Evolutionary conservation across 2,329 filamentous ascomycete genomes (phyloP).

Genomic region (Aspergillus sergii): DNA sequence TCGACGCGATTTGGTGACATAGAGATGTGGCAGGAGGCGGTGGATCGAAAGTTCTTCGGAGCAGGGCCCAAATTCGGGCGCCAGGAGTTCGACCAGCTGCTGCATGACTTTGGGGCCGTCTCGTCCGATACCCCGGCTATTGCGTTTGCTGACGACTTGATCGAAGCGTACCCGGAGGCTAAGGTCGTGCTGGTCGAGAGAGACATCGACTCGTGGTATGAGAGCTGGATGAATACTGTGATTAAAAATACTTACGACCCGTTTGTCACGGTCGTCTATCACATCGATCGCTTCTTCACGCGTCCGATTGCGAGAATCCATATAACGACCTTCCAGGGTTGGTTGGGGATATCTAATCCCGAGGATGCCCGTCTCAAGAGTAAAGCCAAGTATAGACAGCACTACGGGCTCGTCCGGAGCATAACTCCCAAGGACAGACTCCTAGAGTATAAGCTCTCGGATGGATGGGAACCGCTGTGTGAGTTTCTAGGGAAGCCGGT

Average conservation of each 20-base stretch:
- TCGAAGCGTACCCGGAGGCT: too few species aligned
- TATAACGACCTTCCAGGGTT: conserved; percentile 4
- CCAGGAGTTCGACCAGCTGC: too few species aligned
- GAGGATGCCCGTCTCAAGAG: conserved; percentile 5
- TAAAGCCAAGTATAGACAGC: conserved; percentile 2
- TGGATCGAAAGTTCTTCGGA: too few species aligned
- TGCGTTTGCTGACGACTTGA: too few species aligned
- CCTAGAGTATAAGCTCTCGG: conserved; percentile 32
- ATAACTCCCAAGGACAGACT: background rate
- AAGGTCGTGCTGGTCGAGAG: too few species aligned
- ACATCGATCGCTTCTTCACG: conserved; percentile 1
- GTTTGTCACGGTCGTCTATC: background rate
- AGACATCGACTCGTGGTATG: too few species aligned
- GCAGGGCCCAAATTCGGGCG: too few species aligned
- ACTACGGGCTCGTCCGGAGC: background rate
- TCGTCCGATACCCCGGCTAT: too few species aligned
- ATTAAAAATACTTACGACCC: conserved; percentile 1
- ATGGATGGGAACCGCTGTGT: conserved; percentile 51
- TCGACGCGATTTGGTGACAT: too few species aligned
- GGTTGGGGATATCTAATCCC: background rate
- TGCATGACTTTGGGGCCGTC: too few species aligned
- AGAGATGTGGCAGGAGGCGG: too few species aligned
- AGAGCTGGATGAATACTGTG: too few species aligned
- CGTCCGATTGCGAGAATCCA: conserved; percentile 4
- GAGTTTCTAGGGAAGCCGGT: conserved; percentile 17